Percentiles rank a stretch among this genome's conserved stretches.
These are phyloP conservation scores for Hypoxylon sp. DNA, from an alignment of 2,329 filamentous ascomycete genomes.

Conservation along the genomic window DNA sequence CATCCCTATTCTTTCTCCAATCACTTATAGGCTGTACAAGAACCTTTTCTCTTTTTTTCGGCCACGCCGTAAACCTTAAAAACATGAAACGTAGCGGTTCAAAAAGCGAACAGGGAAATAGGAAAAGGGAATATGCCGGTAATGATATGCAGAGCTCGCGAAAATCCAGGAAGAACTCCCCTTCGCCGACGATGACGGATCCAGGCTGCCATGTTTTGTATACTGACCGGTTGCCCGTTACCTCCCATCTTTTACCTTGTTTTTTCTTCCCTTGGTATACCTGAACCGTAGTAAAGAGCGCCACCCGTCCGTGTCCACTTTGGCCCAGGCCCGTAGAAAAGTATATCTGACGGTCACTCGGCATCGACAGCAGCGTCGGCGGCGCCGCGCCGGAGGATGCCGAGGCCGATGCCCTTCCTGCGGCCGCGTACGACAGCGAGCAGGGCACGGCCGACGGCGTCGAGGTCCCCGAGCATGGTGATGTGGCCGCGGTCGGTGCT, in stretches of 20 bases:
- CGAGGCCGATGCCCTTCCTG: constrained; percentile 75
- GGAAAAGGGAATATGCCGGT: too few species aligned
- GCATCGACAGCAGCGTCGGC: too few species aligned
- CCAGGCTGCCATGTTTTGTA: constrained; percentile 6
- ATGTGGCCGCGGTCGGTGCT: constrained; percentile 87
- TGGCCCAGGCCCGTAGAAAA: too few species aligned
- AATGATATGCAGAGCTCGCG: background rate
- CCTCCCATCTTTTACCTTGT: background rate
- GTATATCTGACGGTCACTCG: too few species aligned
- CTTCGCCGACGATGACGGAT: background rate
- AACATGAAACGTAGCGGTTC: background rate
- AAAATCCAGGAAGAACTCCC: background rate
- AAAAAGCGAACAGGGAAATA: background rate
- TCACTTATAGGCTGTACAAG: background rate
- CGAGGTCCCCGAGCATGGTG: constrained; percentile 83
- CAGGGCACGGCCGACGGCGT: constrained; percentile 79
- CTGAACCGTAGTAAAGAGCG: too few species aligned
- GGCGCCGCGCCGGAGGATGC: constrained; percentile 39
- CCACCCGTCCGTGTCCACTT: too few species aligned
- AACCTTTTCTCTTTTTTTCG: too few species aligned
- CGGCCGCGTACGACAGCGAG: constrained; percentile 72
- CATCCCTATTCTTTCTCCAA: background rate
- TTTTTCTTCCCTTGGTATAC: background rate
- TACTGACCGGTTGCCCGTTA: constrained; percentile 27
- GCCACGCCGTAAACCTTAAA: too few species aligned